These are phyloP conservation scores for Blastomyces emzantsi DNA, from an alignment of 2,329 filamentous ascomycete genomes.

Conservation along the genomic window DNA sequence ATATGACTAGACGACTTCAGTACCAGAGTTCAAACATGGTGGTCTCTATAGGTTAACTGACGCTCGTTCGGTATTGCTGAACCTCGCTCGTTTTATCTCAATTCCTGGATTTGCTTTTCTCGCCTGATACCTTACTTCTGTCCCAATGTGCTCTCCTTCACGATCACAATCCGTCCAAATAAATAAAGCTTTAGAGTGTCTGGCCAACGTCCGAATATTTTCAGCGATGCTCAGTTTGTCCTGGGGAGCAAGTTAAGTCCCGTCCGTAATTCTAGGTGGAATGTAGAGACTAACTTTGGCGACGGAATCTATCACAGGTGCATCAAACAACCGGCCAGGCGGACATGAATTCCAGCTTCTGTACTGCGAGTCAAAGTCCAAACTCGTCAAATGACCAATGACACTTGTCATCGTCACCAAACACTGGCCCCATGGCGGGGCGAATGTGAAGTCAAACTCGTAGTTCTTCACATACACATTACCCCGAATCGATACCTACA, in stretches of 20 bases:
- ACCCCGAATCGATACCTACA: constrained; percentile 56
- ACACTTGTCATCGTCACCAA: constrained; percentile 92
- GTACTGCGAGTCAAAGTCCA: constrained; percentile 66
- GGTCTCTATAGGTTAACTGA: constrained; percentile 38
- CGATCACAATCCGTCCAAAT: constrained; percentile 99
- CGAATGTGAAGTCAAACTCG: constrained; percentile 81
- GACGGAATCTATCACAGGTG: constrained; percentile 61
- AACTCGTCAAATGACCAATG: constrained; percentile 71
- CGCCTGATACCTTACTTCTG: constrained; percentile 79
- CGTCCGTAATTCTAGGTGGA: background rate
- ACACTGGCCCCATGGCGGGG: constrained; percentile 67
- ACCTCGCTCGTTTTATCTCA: constrained; percentile 74
- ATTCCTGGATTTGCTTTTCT: constrained; percentile 62
- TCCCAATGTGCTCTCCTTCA: constrained; percentile 92
- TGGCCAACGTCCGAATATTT: constrained; percentile 76
- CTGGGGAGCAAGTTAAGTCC: constrained; percentile 34
- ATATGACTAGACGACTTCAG: constrained; percentile 57
- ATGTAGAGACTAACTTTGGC: constrained; percentile 47
- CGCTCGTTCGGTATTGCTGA: constrained; percentile 93
- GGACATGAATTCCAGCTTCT: constrained; percentile 74
- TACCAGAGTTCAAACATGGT: background rate
- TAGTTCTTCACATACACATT: constrained; percentile 89
- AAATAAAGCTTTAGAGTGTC: constrained; percentile 63
- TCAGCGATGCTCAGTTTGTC: constrained; percentile 71
- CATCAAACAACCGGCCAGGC: constrained; percentile 71